A percentile compares a stretch with the other conserved stretches of the same genome.
These are phyloP conservation scores for Aspergillus fructus DNA, from an alignment of 2,329 filamentous ascomycete species.

Conservation along the genomic window DNA sequence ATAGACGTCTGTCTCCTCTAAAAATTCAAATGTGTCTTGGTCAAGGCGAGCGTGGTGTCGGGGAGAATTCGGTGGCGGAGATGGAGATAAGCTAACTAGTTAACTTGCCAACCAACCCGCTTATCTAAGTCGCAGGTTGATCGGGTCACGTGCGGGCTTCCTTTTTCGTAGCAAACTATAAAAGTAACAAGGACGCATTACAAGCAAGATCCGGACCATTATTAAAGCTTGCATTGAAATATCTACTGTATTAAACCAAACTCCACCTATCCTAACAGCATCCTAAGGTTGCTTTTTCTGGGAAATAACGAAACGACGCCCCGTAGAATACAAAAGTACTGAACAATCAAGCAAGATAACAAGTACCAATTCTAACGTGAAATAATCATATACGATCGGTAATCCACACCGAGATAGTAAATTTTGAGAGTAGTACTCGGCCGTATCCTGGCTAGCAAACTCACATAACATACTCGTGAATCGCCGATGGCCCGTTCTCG, in stretches of 20 bases:
- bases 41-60: background rate
- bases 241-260: slow-evolving; percentile 19
- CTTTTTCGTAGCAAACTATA: too few species aligned
- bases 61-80: slow-evolving; percentile 4
- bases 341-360: background rate
- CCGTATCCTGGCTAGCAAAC: background rate
- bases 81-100: background rate
- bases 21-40: background rate
- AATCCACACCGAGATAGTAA: background rate
- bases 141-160: too few species aligned
- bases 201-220: background rate
- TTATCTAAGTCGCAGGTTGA: background rate
- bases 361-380: background rate
- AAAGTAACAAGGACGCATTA: background rate
- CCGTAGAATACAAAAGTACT: slow-evolving; percentile 21
- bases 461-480: slow-evolving; percentile 56
- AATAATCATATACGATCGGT: background rate
- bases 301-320: slow-evolving; percentile 18
- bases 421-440: background rate
- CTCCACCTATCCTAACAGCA: slow-evolving; percentile 25
- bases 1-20: background rate
- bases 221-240: slow-evolving; percentile 5
- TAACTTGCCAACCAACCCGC: background rate
- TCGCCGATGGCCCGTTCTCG: slow-evolving; percentile 63
- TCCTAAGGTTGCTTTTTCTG: slow-evolving; percentile 22